Evolutionary conservation across 73 alveolate genomes (phyloP), one percentile per base, ranked within the genome.

Genomic region (Paramecium tetraurelia): DNA sequence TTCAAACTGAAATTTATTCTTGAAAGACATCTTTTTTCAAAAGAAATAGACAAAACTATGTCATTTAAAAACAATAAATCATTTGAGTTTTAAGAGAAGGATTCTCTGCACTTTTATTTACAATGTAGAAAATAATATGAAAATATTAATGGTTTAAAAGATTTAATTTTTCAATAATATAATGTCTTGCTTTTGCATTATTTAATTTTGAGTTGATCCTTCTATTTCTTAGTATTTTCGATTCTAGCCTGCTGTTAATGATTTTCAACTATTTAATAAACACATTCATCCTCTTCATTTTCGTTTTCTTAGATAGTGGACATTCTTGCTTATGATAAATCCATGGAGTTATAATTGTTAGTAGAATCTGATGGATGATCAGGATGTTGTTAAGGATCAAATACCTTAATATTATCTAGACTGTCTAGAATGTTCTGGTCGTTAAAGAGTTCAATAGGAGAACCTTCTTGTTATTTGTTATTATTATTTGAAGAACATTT

Each of bases 251-350:
- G 1, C 3, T 10, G 50, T 24, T 20, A 63, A 22, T 27, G 84
- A 22, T 31, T 27, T 7, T 63, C 84, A 2, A 63, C 22, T 4
- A 63, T 27, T 20, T 63, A 31, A 63, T 63, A 63, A 27, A 63
- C 41, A 20, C 84, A 63, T 63, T 63, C 84, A 31, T 63, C 84
- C 11, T 63, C 84, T 63, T 63, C 84, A 63, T 33, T 31, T 63
- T 63, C 84, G 31, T 63, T 63, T 24, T 63, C 84, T 31, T 63
- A 33, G 11, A 63, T 63, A 63, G 84, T 63, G 0, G 84, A 63
- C 84, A 63, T 63, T 33, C 84, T 63, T 11, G 50, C 41, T 27
- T 63, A 24, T 6, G 46, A 63, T 63, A 63, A 63, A 31, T 63
- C 41, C 41, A 31, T 31, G 2, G 46, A 63, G 24, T 27, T 63